phyloP scores from a whole-genome alignment of 805 yeast genomes.

The Lachancea nothofagi region DNA sequence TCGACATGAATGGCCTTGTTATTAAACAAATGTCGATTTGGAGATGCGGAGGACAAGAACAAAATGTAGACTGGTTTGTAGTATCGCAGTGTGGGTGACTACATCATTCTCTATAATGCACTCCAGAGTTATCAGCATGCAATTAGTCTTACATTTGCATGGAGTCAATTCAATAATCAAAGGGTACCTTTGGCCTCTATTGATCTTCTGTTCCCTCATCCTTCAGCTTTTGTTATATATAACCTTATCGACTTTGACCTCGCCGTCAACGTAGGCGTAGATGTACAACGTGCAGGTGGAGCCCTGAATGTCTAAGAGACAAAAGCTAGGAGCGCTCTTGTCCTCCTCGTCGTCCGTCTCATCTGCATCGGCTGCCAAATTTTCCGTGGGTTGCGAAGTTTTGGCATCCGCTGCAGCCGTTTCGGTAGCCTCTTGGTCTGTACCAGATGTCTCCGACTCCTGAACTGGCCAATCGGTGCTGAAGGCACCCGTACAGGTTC shows the following conservation, averaged over 20 bases:
- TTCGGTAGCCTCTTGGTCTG: constrained; percentile 28
- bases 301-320: constrained; percentile 81
- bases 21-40: no score
- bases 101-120: no score
- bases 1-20: no score
- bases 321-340: constrained; percentile 72
- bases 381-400: constrained; percentile 9
- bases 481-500: constrained; percentile 92
- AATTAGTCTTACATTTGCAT: no score
- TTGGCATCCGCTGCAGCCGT: constrained; percentile 18
- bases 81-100: no score
- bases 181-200: no score
- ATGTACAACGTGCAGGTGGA: constrained; percentile 73
- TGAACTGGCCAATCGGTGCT: constrained; percentile 57
- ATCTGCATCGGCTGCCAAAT: constrained; percentile 19
- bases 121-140: no score
- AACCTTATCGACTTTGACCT: constrained; percentile 87
- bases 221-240: constrained; percentile 49
- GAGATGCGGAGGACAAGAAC: no score
- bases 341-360: constrained; percentile 26
- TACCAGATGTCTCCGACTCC: constrained; percentile 36
- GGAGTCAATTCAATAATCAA: no score
- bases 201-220: no score
- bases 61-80: no score
- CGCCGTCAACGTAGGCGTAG: constrained; percentile 73